Evolutionary conservation across 805 yeast species (phyloP).

Genomic region (Kluyveromyces siamensis): DNA sequence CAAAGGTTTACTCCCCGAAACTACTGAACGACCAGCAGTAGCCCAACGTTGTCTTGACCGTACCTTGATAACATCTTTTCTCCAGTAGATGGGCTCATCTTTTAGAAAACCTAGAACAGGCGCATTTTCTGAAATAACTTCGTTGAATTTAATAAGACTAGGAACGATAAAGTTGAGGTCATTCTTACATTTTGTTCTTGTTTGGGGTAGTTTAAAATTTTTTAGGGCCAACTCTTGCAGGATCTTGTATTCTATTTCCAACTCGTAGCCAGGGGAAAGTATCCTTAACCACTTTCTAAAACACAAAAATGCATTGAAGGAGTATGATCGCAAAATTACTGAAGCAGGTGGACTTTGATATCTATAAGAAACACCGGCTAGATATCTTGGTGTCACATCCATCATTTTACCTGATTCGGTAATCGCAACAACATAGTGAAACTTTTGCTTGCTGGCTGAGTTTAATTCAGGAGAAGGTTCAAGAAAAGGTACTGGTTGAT

Average conservation of each 20-base stretch:
- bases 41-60: constrained; percentile 22
- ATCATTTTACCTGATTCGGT: constrained; percentile 6
- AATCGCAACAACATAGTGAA: constrained; percentile 12
- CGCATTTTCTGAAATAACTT: constrained; percentile 5
- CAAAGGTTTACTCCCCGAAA: constrained; percentile 5
- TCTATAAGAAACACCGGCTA: constrained; percentile 12
- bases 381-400: constrained; percentile 21
- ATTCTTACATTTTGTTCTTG: constrained; percentile 7
- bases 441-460: constrained; percentile 8
- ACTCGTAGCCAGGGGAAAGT: neutral
- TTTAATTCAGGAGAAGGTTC: constrained; percentile 5
- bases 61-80: constrained; percentile 10
- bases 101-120: neutral
- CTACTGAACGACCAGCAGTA: constrained; percentile 17
- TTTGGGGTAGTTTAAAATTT: constrained; percentile 11
- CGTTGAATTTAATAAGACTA: constrained; percentile 8
- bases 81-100: constrained; percentile 9
- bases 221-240: constrained; percentile 4
- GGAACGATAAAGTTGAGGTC: constrained; percentile 14
- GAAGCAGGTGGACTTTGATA: constrained; percentile 7
- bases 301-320: neutral
- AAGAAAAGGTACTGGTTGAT: constrained; percentile 7
- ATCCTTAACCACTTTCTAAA: neutral
- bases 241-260: neutral
- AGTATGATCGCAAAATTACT: neutral